These are phyloP conservation scores for Alternaria triticimaculans DNA, from an alignment of 2,329 filamentous ascomycete genomes.

Conservation along the genomic window DNA sequence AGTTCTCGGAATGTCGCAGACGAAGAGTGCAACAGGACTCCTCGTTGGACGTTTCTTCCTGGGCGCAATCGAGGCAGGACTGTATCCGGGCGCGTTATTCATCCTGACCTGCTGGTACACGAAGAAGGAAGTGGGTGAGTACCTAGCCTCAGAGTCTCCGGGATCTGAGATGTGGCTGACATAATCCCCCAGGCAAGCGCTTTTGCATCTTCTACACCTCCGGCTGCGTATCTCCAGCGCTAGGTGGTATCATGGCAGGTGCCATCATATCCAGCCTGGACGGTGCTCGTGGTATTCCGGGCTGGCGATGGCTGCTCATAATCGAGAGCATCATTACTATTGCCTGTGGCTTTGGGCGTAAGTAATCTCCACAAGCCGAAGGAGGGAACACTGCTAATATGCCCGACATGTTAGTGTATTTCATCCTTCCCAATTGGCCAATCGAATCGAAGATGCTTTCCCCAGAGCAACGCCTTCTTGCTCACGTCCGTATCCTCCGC, in stretches of 20 bases:
- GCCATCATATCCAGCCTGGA: slow-evolving; percentile 6
- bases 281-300: slow-evolving; percentile 3
- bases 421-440: slow-evolving; percentile 2
- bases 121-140: not conserved
- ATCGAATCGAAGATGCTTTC: not conserved
- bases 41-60: not conserved
- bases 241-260: slow-evolving; percentile 8
- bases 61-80: not conserved
- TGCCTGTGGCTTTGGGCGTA: not conserved
- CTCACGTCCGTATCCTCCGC: slow-evolving; percentile 5
- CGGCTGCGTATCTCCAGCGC: slow-evolving; percentile 4
- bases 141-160: not conserved
- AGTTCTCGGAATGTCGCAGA: not conserved
- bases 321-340: slow-evolving; percentile 2
- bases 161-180: not conserved
- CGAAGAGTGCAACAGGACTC: not conserved
- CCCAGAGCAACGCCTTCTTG: not conserved
- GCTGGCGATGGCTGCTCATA: slow-evolving; percentile 6
- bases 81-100: not conserved
- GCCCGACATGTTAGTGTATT: not conserved
- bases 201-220: slow-evolving; percentile 11
- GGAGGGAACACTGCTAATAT: not conserved
- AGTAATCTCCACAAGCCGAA: not conserved
- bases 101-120: not conserved
- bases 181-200: slow-evolving; percentile 3